phyloP scores from a whole-genome alignment of 2,329 filamentous ascomycete species.

The Xylaria sp. region DNA sequence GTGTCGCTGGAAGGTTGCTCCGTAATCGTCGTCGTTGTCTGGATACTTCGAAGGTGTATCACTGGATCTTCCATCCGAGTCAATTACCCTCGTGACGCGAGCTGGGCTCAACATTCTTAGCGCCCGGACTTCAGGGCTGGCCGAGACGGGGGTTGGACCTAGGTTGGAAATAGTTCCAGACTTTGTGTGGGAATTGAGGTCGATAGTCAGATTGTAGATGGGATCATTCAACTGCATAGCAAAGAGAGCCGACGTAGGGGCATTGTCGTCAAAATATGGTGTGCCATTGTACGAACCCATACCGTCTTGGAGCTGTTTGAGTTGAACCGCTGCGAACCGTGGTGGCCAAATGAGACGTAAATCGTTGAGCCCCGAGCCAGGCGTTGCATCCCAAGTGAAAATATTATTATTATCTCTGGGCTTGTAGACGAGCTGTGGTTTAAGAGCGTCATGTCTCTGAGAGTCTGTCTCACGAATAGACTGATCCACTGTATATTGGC shows the following conservation, averaged over 20 bases:
- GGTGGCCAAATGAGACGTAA: conserved; percentile 15
- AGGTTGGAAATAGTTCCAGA: neutral
- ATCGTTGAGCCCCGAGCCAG: neutral
- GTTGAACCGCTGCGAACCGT: neutral
- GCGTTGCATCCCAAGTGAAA: conserved; percentile 5
- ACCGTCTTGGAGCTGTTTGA: neutral
- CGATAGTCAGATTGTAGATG: conserved; percentile 18
- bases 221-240: conserved; percentile 25
- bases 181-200: neutral
- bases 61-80: neutral
- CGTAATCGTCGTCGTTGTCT: conserved; percentile 19
- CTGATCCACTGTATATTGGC: conserved; percentile 14
- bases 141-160: neutral
- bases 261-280: conserved; percentile 8
- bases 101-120: conserved; percentile 5
- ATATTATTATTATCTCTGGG: neutral
- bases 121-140: neutral
- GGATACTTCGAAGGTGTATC: conserved; percentile 4
- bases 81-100: neutral
- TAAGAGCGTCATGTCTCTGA: neutral
- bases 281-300: neutral
- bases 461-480: neutral
- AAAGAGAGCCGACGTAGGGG: conserved; percentile 16
- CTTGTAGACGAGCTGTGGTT: neutral
- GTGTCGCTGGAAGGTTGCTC: conserved; percentile 11